Base-by-base conservation (phyloP, 768 basidiomycete species). In the button mushroom (Agaricus bisporus) region DNA sequence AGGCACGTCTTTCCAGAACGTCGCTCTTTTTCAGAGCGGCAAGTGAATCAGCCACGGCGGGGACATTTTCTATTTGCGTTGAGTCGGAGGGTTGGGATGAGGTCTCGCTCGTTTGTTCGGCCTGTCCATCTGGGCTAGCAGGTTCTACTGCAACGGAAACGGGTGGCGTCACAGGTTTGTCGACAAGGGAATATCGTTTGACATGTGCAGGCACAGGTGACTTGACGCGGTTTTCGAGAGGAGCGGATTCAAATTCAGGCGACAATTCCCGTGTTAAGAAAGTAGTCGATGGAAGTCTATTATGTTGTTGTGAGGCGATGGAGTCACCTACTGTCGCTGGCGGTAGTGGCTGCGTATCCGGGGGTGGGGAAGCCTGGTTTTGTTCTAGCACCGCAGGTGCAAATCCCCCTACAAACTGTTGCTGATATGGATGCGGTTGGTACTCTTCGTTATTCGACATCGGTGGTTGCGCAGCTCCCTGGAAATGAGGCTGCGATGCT, bases 21-120 rank as follows among this genome's bases (percentile, higher is more conserved):
- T 95, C 93, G 48, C 81, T 85, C 61, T 87, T 84, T 69, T 95
- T 88, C 43, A 99, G 76, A 7, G 93, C 93, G 6, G 91, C 92
- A 9, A 98, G 78, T 5, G 91, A 88, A 62, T 82, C 81, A 48
- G 88, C 88, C 22, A 90, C 81, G 0, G 80, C 86, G n/a, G 57
- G 55, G 49, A 64, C 59, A 10, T 61, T 61, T 37, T 64, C 62
- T 4, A 54, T 48, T 4, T 39, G 41, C 1, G 64, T 57, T 18
- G 64, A 59, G 28, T 62, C 61, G 64, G 66, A 28, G 70, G 70
- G 43, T 37, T 74, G 74, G 22, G 72, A 70, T 28, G 64, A 54
- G 22, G 22, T 22, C 32, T 60, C 59, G 20, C 60, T 63, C 25
- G 49, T 58, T 14, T 68, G 68, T 47, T 72, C 69, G 58, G 46